Evolutionary conservation across 2,329 filamentous ascomycete genomes (phyloP).

Genomic region (Torrubiellomyces zombiae): DNA sequence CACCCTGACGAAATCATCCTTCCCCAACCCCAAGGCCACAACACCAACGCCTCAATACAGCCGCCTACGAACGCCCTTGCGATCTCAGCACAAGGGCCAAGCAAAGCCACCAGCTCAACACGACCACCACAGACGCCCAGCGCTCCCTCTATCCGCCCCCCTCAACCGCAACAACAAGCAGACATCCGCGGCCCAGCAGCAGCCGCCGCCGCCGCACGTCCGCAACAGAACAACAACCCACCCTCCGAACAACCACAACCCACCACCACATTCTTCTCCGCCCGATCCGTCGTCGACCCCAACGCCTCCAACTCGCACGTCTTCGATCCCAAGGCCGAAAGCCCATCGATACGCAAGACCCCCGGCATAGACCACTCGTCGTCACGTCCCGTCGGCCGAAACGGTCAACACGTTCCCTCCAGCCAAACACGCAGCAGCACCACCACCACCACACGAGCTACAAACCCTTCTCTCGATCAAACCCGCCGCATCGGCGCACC

Average conservation of each 20-base stretch:
- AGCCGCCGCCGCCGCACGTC: conserved; percentile 8
- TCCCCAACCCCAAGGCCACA: conserved; percentile 10
- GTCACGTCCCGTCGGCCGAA: conserved; percentile 53
- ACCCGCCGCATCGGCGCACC: conserved; percentile 43
- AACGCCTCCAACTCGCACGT: conserved; percentile 17
- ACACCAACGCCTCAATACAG: conserved; percentile 5
- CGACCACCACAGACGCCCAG: conserved; percentile 18
- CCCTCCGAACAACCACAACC: conserved; percentile 27
- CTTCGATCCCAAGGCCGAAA: conserved; percentile 62
- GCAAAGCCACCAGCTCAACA: conserved; percentile 4
- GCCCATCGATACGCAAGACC: conserved; percentile 77
- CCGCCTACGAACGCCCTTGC: conserved; percentile 5
- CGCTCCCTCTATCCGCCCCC: conserved; percentile 10
- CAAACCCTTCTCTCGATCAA: conserved; percentile 37
- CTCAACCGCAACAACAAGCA: conserved; percentile 7
- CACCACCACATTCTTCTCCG: conserved; percentile 5
- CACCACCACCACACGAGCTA: conserved; percentile 13
- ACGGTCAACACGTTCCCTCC: conserved; percentile 34
- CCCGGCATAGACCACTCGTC: conserved; percentile 69
- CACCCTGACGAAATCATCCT: conserved; percentile 65
- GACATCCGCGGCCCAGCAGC: conserved; percentile 5
- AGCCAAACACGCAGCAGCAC: conserved; percentile 12
- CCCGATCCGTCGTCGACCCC: conserved; percentile 4
- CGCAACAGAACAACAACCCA: conserved; percentile 14
- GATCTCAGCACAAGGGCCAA: conserved; percentile 4